A percentile compares a stretch with the other conserved stretches of the same genome.
Conservation (phyloP, 495 filamentous ascomycete species). For the Tuber umbilicatum region DNA sequence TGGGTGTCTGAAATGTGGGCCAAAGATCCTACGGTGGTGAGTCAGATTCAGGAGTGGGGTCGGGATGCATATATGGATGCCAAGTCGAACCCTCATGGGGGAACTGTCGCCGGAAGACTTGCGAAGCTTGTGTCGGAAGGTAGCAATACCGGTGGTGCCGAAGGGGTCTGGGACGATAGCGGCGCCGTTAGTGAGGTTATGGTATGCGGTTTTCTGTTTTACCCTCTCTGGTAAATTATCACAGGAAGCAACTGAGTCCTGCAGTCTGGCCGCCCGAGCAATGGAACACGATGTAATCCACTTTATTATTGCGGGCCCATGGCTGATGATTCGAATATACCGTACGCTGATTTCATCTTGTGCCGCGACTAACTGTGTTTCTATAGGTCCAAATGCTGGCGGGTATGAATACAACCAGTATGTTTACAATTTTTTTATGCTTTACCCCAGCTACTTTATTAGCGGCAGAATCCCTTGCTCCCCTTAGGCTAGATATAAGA, state of each 20-base stretch:
- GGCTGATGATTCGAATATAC: neutral
- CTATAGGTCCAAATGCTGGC: constrained; percentile 17
- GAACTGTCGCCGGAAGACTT: constrained; percentile 8
- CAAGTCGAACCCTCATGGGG: neutral
- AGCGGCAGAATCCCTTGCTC: neutral
- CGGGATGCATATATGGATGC: constrained; percentile 11
- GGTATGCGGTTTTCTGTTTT: neutral
- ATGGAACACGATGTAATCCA: neutral
- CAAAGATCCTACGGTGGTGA: neutral
- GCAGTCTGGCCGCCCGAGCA: neutral
- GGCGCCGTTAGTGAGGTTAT: constrained; percentile 12
- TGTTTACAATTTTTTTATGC: neutral
- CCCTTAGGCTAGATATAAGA: neutral
- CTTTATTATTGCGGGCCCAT: neutral
- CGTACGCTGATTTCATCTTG: neutral
- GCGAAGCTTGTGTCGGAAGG: neutral
- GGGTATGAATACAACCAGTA: constrained; percentile 17
- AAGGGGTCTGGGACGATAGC: constrained; percentile 6
- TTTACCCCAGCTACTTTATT: too few species aligned
- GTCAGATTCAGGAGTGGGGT: constrained; percentile 6
- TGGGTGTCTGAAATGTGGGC: neutral
- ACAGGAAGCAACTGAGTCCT: too few species aligned
- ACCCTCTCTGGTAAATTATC: neutral
- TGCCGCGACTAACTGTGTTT: neutral
- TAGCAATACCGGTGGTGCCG: too few species aligned